Conservation (phyloP, 148 eudicot genomes). For the Cornus kousa region DNA sequence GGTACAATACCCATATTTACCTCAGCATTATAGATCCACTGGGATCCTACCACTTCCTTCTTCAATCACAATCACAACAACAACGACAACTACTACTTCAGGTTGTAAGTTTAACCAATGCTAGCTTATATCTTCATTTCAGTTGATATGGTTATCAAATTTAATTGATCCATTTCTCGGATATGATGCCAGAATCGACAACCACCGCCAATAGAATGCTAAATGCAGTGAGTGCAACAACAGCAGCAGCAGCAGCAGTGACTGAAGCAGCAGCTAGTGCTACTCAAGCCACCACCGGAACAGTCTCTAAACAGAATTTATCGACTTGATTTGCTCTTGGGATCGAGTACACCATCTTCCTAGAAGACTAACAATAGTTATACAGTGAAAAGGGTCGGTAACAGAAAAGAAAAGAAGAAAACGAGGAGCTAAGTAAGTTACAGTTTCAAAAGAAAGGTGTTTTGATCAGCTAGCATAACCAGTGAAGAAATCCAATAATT, state of each 20-base stretch:
- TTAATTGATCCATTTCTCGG: background rate
- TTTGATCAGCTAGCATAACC: slow-evolving; percentile 17
- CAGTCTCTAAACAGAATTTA: slow-evolving; percentile 36
- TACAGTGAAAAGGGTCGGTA: background rate
- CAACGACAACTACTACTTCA: slow-evolving; percentile 16
- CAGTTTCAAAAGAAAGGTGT: background rate
- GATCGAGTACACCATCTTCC: background rate
- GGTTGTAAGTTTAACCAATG: slow-evolving; percentile 18
- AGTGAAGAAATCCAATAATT: background rate
- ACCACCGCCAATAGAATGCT: background rate
- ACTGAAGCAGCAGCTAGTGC: slow-evolving; percentile 28
- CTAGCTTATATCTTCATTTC: background rate
- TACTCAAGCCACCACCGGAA: slow-evolving; percentile 28
- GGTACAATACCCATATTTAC: slow-evolving; percentile 47
- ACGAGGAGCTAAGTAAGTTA: background rate
- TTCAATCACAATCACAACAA: slow-evolving; percentile 23
- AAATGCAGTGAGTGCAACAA: slow-evolving; percentile 22
- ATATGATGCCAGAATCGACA: slow-evolving; percentile 5
- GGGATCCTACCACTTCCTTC: slow-evolving; percentile 48
- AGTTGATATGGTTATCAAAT: background rate
- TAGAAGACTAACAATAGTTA: slow-evolving; percentile 29
- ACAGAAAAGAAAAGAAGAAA: background rate
- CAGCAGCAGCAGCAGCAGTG: slow-evolving; percentile 8
- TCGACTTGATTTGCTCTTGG: slow-evolving; percentile 20
- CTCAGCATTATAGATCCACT: slow-evolving; percentile 29